phyloP scores from a whole-genome alignment of 345 rosid genomes.

The Syzygium jambos region DNA sequence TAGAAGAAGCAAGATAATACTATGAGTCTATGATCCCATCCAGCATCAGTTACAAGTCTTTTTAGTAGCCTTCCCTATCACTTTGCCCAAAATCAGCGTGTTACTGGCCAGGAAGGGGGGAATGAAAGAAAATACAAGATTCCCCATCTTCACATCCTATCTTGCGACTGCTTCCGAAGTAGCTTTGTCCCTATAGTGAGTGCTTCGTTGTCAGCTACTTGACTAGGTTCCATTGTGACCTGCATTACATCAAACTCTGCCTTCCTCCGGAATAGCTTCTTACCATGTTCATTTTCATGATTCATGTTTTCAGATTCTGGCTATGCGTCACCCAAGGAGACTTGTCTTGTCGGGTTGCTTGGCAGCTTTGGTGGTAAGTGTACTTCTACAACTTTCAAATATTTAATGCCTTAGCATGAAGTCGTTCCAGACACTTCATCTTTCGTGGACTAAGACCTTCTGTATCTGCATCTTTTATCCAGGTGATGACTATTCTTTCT shows the following conservation, averaged over 20 bases:
- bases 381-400: neutral
- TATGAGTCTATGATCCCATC: neutral
- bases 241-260: neutral
- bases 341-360: conserved; percentile 89
- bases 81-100: neutral
- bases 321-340: conserved; percentile 96
- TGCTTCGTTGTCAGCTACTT: neutral
- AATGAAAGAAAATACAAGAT: neutral
- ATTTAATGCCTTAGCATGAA: neutral
- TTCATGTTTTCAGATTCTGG: conserved; percentile 58
- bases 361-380: conserved; percentile 62
- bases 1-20: neutral
- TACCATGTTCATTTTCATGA: neutral
- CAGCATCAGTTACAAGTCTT: neutral
- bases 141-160: neutral
- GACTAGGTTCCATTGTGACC: neutral
- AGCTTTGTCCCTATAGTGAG: neutral
- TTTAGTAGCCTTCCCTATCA: neutral
- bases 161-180: neutral
- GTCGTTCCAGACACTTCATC: neutral
- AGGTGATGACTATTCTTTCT: conserved; percentile 94
- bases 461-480: neutral
- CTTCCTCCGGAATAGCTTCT: neutral
- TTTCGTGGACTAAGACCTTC: neutral
- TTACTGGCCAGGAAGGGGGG: neutral